Percentiles rank a stretch among this genome's conserved stretches.
Conservation (phyloP, 83 land plant genomes). For the Thuja plicata region DNA sequence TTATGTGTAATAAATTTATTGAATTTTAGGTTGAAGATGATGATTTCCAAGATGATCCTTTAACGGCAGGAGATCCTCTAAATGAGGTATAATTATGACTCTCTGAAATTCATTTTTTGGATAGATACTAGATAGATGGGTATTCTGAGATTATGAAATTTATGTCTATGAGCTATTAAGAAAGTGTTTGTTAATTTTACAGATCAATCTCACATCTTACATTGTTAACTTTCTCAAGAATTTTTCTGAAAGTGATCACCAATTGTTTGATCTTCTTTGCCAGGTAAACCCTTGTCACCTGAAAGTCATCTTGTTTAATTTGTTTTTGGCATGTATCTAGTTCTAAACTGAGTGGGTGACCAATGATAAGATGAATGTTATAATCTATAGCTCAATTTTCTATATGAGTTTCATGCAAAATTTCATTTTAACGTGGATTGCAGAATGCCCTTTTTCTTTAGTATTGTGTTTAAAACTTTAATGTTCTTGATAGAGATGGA, state of each 20-base stretch:
- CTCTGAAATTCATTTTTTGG: neutral
- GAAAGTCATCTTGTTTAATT: neutral
- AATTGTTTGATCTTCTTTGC: conserved; percentile 47
- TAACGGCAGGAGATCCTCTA: conserved; percentile 66
- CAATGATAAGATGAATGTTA: neutral
- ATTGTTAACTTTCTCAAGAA: conserved; percentile 40
- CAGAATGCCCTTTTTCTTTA: neutral
- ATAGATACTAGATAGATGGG: neutral
- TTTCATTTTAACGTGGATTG: neutral
- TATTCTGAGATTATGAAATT: neutral
- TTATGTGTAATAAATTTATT: neutral
- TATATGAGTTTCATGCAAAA: neutral
- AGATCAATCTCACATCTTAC: conserved; percentile 63
- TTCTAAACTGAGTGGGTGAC: neutral
- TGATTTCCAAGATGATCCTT: conserved; percentile 60
- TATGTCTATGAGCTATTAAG: neutral
- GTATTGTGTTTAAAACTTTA: neutral
- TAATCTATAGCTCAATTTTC: neutral
- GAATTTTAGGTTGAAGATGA: conserved; percentile 59
- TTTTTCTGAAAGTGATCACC: conserved; percentile 34
- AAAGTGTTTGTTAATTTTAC: conserved; percentile 9
- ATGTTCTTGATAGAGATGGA: neutral
- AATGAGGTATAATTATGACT: conserved; percentile 58
- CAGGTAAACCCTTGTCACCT: conserved; percentile 35
- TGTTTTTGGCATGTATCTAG: neutral